These are phyloP conservation scores for Heritiera fomes DNA, from an alignment of 345 rosid species.

Conservation along the genomic window DNA sequence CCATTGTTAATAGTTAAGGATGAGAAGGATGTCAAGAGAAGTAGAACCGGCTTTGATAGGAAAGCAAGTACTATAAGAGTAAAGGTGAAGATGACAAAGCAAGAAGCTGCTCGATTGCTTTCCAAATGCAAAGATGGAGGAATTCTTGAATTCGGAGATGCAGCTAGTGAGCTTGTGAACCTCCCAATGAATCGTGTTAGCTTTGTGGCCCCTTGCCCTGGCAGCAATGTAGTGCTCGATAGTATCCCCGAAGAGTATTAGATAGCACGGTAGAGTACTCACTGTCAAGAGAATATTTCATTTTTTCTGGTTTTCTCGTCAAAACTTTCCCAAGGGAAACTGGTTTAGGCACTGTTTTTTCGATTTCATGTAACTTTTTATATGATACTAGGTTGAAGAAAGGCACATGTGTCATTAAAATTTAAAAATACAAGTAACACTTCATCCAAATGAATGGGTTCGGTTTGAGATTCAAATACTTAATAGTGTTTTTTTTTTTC, in stretches of 20 bases:
- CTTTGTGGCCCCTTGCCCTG: conserved; percentile 20
- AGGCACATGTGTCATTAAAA: neutral
- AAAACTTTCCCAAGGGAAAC: neutral
- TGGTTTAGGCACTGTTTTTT: neutral
- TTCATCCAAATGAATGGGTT: neutral
- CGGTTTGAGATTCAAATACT: neutral
- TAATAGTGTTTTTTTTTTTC: neutral
- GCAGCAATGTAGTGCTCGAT: conserved; percentile 9
- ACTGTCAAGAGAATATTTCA: neutral
- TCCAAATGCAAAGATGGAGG: conserved; percentile 53
- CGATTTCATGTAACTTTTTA: neutral
- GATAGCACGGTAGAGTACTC: neutral
- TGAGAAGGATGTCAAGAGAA: conserved; percentile 18
- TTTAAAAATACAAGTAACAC: neutral
- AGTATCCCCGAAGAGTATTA: conserved; percentile 40
- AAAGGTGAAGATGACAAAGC: conserved; percentile 65
- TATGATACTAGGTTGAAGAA: neutral
- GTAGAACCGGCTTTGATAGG: conserved; percentile 1
- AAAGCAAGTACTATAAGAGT: conserved; percentile 33
- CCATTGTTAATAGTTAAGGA: neutral
- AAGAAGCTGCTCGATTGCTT: conserved; percentile 53
- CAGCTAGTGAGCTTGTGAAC: conserved; percentile 41
- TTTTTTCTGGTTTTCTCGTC: neutral
- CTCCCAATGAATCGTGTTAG: conserved; percentile 48
- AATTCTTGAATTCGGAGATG: conserved; percentile 50